A percentile compares a stretch with the other conserved stretches of the same genome.
phyloP scores from a whole-genome alignment of 345 rosid genomes.

The Salix purpurea region DNA sequence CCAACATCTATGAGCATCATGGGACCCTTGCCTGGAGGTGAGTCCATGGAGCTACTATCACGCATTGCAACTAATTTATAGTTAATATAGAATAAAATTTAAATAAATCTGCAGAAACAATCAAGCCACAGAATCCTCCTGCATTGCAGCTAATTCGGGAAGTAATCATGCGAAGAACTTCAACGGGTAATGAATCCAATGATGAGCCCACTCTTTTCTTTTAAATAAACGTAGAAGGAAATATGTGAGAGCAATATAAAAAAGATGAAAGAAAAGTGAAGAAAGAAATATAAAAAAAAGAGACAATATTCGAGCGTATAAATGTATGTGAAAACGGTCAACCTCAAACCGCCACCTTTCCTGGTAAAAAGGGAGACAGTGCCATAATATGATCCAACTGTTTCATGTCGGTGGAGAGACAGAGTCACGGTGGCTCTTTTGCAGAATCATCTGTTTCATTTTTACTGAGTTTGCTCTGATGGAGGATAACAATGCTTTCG shows the following conservation, averaged over 20 bases:
- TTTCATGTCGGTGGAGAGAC: neutral
- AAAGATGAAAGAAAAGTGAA: neutral
- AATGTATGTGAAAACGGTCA: constrained; percentile 19
- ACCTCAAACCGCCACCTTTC: neutral
- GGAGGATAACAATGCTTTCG: no score
- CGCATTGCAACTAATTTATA: no score
- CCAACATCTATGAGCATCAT: no score
- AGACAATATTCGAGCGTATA: no score
- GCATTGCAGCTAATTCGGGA: no score
- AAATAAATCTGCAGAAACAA: no score
- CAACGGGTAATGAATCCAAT: neutral
- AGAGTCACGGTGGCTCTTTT: neutral
- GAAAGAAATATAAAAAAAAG: neutral
- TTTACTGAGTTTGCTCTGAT: neutral
- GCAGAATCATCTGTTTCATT: neutral
- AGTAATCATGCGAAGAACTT: no score
- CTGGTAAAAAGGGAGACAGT: neutral
- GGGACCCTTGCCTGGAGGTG: no score
- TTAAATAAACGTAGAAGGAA: neutral
- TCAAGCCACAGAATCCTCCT: no score
- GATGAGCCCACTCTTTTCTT: neutral
- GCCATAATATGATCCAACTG: neutral
- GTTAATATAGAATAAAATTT: no score
- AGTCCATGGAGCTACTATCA: no score
- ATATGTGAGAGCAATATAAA: neutral